These are phyloP conservation scores for Globisporangium carolinianum DNA, from an alignment of 352 stramenopile genomes.

Conservation along the genomic window DNA sequence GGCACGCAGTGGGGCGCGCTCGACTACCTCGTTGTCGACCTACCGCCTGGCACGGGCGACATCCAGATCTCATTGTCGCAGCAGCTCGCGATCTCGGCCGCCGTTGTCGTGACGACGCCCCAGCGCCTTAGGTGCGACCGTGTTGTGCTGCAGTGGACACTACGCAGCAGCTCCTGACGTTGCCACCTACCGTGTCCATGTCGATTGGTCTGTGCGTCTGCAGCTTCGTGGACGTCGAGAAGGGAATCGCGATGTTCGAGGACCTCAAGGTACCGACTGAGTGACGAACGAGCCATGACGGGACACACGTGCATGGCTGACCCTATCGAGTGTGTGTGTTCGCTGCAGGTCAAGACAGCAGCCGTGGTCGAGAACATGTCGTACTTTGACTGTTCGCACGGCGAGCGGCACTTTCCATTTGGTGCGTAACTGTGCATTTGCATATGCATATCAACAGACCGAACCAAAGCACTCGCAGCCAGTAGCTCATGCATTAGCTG, in stretches of 20 bases:
- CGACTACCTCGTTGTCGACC: slow-evolving; percentile 99
- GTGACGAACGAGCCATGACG: not conserved
- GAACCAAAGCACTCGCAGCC: too few species aligned
- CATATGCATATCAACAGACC: too few species aligned
- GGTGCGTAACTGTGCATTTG: slow-evolving; percentile 21
- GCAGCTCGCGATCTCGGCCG: slow-evolving; percentile 95
- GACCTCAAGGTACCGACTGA: slow-evolving; percentile 81
- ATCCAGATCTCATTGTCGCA: slow-evolving; percentile 98
- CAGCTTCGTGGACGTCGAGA: slow-evolving; percentile 97
- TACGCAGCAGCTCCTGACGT: too few species aligned
- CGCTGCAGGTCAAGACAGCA: slow-evolving; percentile 88
- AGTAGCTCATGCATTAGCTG: too few species aligned
- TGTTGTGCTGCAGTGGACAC: not conserved
- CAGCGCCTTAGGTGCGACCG: slow-evolving; percentile 86
- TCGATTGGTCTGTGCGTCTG: not conserved
- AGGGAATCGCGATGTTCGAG: slow-evolving; percentile 98
- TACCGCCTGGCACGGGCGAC: slow-evolving; percentile 99
- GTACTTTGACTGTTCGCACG: slow-evolving; percentile 91
- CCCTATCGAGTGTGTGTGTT: not conserved
- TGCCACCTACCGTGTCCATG: too few species aligned
- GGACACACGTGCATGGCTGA: not conserved
- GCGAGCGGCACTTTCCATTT: slow-evolving; percentile 83
- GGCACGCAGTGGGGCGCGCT: slow-evolving; percentile 98
- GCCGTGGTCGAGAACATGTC: slow-evolving; percentile 99
- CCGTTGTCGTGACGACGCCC: slow-evolving; percentile 98